Evolutionary conservation across 1,284 basidiomycete genomes (phyloP).

Genomic region (Coniophora puteana): DNA sequence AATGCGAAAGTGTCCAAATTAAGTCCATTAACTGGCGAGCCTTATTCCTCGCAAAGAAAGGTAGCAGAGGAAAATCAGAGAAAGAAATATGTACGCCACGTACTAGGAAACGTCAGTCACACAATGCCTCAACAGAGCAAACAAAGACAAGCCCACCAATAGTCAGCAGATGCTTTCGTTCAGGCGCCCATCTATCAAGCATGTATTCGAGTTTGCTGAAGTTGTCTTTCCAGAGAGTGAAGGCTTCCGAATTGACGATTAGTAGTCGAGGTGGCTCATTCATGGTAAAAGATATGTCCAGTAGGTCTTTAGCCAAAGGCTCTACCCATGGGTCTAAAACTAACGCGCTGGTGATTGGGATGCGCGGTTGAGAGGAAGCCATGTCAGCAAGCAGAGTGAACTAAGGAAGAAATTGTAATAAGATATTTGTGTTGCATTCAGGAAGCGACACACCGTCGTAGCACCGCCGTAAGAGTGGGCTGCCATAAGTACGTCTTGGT

Average conservation of each 20-base stretch:
- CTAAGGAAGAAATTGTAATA: conserved; percentile 27
- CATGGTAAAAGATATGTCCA: conserved; percentile 9
- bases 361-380: conserved; percentile 30
- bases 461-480: conserved; percentile 82
- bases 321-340: conserved; percentile 80
- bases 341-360: conserved; percentile 54
- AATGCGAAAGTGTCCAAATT: conserved; percentile 39
- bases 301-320: conserved; percentile 49
- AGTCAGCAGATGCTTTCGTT: conserved; percentile 42
- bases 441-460: conserved; percentile 48
- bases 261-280: conserved; percentile 41
- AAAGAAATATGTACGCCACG: conserved; percentile 51
- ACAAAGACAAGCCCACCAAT: conserved; percentile 33
- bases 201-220: conserved; percentile 54
- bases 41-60: conserved; percentile 33
- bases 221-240: conserved; percentile 72
- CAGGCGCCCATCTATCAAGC: conserved; percentile 48
- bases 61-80: conserved; percentile 54
- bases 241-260: conserved; percentile 71
- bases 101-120: conserved; percentile 27
- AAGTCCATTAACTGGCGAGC: conserved; percentile 36
- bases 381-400: conserved; percentile 51
- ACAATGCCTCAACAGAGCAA: conserved; percentile 1
- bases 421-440: conserved; percentile 8
- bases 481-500: conserved; percentile 46